Evolutionary conservation across 805 yeast genomes (phyloP).

Genomic region (Myxozyma udenii): DNA sequence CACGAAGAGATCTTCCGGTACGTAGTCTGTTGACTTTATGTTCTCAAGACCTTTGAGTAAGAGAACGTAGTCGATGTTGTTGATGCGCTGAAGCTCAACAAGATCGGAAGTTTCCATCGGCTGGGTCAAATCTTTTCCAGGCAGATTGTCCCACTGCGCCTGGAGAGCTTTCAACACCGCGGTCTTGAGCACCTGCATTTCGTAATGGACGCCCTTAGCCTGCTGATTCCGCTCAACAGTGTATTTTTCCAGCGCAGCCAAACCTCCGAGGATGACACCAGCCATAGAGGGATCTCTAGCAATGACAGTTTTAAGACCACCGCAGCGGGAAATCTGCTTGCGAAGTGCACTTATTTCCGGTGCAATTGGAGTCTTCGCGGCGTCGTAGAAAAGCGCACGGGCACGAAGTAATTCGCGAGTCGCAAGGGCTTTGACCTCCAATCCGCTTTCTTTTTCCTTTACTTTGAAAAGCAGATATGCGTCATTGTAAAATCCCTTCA

Average conservation of each 20-base stretch:
- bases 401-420: neutral
- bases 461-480: neutral
- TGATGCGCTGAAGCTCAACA: neutral
- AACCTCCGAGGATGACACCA: too few species aligned
- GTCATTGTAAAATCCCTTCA: constrained; percentile 8
- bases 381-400: neutral
- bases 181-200: too few species aligned
- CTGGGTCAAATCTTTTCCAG: neutral
- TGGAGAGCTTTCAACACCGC: too few species aligned
- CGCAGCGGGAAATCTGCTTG: too few species aligned
- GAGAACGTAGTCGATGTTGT: neutral
- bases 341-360: too few species aligned
- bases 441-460: neutral
- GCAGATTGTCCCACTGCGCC: neutral
- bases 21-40: neutral
- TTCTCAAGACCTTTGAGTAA: neutral
- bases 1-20: neutral
- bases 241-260: too few species aligned
- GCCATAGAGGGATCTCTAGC: too few species aligned
- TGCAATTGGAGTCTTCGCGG: neutral
- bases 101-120: neutral
- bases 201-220: too few species aligned
- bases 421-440: neutral
- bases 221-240: too few species aligned
- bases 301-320: too few species aligned